Conservation (phyloP, 805 yeast genomes). For the Saturnispora gosingensis region DNA sequence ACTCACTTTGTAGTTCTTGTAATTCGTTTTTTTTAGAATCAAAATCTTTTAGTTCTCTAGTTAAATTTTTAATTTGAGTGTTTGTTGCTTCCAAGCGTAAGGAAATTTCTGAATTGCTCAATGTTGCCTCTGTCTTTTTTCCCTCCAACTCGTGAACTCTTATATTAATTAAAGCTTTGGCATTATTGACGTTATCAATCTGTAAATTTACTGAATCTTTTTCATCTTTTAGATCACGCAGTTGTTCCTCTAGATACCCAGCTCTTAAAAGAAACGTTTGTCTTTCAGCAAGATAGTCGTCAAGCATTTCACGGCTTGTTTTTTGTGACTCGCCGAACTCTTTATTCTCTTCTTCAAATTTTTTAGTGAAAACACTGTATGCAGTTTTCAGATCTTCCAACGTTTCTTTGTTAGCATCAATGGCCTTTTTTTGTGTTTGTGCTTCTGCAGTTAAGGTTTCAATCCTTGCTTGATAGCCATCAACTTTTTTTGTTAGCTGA, state of each 20-base stretch:
- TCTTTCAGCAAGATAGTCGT: slow-evolving; percentile 51
- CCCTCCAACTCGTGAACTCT: slow-evolving; percentile 29
- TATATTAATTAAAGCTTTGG: slow-evolving; percentile 27
- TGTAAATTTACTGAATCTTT: slow-evolving; percentile 24
- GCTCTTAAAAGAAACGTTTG: slow-evolving; percentile 43
- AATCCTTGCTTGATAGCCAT: slow-evolving; percentile 38
- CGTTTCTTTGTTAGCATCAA: slow-evolving; percentile 36
- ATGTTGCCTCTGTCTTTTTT: slow-evolving; percentile 25
- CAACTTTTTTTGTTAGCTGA: slow-evolving; percentile 38
- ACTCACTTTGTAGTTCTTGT: slow-evolving; percentile 42
- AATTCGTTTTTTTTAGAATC: slow-evolving; percentile 30
- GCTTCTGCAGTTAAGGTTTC: slow-evolving; percentile 44
- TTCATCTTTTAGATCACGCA: slow-evolving; percentile 37
- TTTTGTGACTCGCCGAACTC: slow-evolving; percentile 2
- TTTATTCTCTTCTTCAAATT: slow-evolving; percentile 10
- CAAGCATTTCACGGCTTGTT: slow-evolving; percentile 41
- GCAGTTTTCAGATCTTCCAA: slow-evolving; percentile 28
- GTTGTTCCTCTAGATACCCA: slow-evolving; percentile 50
- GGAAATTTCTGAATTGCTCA: slow-evolving; percentile 23
- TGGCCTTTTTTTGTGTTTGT: slow-evolving; percentile 38
- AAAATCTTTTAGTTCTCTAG: slow-evolving; percentile 21
- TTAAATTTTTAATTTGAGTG: slow-evolving; percentile 25
- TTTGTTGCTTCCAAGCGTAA: slow-evolving; percentile 22
- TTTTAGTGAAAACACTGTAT: slow-evolving; percentile 14
- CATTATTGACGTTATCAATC: slow-evolving; percentile 29